Conservation (phyloP, 2,329 filamentous ascomycete species). For the Coniella vitis region DNA sequence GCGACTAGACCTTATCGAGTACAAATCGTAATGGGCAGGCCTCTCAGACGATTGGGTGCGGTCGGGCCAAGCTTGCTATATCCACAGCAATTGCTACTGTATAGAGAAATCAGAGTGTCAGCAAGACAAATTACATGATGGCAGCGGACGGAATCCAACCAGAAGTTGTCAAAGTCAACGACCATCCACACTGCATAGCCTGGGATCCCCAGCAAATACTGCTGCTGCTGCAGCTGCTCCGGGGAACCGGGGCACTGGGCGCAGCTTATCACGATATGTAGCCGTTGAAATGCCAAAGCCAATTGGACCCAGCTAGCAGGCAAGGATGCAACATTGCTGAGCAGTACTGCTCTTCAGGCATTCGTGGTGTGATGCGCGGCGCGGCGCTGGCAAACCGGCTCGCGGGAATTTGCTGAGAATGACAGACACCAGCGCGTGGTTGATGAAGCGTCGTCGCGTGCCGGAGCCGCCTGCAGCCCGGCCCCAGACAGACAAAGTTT, state of each 20-base stretch:
- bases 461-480: not conserved
- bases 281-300: conserved; percentile 8
- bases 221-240: not conserved
- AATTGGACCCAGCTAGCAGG: not conserved
- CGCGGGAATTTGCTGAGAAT: not conserved
- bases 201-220: not conserved
- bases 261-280: conserved; percentile 16
- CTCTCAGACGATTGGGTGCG: too few relatives aligned
- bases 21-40: too few relatives aligned
- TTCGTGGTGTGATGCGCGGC: too few relatives aligned
- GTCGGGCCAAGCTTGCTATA: too few relatives aligned
- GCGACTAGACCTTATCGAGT: too few relatives aligned
- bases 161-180: too few relatives aligned
- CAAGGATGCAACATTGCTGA: too few relatives aligned
- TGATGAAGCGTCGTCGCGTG: not conserved
- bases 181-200: not conserved
- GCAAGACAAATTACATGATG: too few relatives aligned
- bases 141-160: too few relatives aligned
- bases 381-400: not conserved
- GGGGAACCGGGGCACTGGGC: not conserved
- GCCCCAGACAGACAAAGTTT: not conserved
- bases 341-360: too few relatives aligned
- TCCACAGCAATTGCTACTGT: too few relatives aligned
- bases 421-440: not conserved
- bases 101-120: too few relatives aligned